Conservation (phyloP, 495 filamentous ascomycete species). For the Neurospora sp. region DNA sequence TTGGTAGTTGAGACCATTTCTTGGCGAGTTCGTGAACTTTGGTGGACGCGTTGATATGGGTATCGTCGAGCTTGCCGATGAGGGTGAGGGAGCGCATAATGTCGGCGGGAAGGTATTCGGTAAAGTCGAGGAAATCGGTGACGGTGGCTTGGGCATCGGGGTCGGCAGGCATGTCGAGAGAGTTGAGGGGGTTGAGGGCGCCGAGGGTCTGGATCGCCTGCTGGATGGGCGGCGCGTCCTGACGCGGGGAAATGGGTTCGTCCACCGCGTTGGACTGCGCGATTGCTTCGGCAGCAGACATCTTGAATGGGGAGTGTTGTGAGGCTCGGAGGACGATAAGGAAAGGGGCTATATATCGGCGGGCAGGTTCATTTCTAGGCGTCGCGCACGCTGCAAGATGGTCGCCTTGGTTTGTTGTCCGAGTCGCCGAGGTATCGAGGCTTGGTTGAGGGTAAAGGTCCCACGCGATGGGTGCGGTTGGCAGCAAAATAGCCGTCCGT, state of each 20-base stretch:
- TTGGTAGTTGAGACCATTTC: conserved; percentile 62
- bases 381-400: background rate
- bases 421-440: background rate
- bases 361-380: background rate
- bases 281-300: conserved; percentile 11
- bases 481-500: background rate
- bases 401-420: background rate
- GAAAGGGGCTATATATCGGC: background rate
- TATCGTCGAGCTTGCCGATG: conserved; percentile 70
- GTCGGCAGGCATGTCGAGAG: conserved; percentile 45
- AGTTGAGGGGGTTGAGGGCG: conserved; percentile 21
- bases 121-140: conserved; percentile 92
- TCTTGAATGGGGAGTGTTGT: background rate
- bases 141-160: conserved; percentile 92
- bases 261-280: conserved; percentile 19
- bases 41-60: conserved; percentile 54
- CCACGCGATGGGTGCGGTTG: background rate
- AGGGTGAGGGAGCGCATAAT: conserved; percentile 82
- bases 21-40: conserved; percentile 64
- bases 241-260: conserved; percentile 28
- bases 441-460: background rate
- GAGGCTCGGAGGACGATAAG: background rate
- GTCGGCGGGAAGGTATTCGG: conserved; percentile 92
- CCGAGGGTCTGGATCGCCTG: conserved; percentile 22
- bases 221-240: conserved; percentile 22